phyloP scores from a whole-genome alignment of 2,329 filamentous ascomycete genomes.

The Rhytidhysteron rufulum region DNA sequence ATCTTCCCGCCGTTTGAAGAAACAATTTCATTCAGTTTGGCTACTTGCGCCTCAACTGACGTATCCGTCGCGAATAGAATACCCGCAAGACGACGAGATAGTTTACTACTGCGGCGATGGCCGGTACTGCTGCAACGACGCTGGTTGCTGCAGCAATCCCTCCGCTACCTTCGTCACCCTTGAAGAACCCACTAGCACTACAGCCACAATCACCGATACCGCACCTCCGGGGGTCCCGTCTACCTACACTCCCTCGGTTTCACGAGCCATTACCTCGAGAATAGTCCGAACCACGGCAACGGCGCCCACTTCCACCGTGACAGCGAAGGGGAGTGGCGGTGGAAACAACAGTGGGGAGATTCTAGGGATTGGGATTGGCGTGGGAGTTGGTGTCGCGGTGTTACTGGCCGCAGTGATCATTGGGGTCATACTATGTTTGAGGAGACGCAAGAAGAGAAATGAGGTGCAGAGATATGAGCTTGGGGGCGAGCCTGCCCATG shows the following conservation, averaged over 20 bases:
- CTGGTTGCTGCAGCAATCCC: slow-evolving; percentile 7
- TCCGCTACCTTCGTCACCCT: background rate
- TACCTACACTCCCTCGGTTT: too few species aligned
- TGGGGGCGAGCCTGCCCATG: too few species aligned
- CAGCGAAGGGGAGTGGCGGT: too few species aligned
- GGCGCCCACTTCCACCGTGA: too few species aligned
- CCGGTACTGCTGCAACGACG: slow-evolving; percentile 16
- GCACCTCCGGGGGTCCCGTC: too few species aligned
- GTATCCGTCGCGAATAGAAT: too few species aligned
- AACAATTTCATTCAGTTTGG: background rate
- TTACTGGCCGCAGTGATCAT: background rate
- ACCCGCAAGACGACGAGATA: slow-evolving; percentile 16
- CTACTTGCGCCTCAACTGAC: too few species aligned
- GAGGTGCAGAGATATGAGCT: too few species aligned
- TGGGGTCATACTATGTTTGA: background rate
- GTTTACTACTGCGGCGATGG: slow-evolving; percentile 14
- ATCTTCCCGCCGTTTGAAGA: background rate
- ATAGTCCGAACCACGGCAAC: too few species aligned
- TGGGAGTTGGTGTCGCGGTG: background rate
- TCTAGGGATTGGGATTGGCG: background rate
- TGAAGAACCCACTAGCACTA: background rate
- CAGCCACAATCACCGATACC: background rate
- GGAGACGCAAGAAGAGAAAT: too few species aligned
- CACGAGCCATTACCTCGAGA: too few species aligned
- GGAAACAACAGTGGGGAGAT: too few species aligned